A percentile compares a stretch with the other conserved stretches of the same genome.
Evolutionary conservation across 345 rosid species (phyloP).

Genomic region (Eucalyptus regnans): DNA sequence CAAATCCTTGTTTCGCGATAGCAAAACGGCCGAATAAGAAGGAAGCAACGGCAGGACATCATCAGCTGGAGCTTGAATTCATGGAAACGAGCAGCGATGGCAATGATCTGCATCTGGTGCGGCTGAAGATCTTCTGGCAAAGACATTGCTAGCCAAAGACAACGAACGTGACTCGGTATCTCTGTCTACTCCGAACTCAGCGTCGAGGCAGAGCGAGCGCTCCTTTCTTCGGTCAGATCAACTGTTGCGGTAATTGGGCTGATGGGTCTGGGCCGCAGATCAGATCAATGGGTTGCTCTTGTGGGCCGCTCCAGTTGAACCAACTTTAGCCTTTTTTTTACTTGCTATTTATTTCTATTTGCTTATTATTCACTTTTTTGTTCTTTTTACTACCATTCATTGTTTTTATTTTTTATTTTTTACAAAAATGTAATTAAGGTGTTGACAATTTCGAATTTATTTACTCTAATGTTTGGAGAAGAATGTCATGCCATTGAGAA

Average conservation of each 20-base stretch:
- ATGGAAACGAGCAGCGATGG: no score
- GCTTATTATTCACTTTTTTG: no score
- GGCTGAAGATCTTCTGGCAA: neutral
- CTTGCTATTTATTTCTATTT: no score
- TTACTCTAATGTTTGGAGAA: neutral
- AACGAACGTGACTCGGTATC: neutral
- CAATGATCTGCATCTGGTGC: neutral
- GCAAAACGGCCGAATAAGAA: no score
- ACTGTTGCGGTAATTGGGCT: neutral
- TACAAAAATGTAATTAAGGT: no score
- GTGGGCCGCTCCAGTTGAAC: neutral
- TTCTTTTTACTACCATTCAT: no score
- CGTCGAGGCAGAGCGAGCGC: neutral
- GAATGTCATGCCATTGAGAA: neutral
- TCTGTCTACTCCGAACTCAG: neutral
- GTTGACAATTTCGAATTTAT: no score
- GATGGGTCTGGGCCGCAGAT: neutral
- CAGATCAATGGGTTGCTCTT: neutral
- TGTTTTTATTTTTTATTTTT: no score
- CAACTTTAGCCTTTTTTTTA: no score
- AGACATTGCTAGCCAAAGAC: neutral
- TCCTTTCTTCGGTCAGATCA: neutral
- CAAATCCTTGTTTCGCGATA: no score
- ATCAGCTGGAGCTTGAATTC: no score
- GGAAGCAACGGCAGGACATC: no score